phyloP scores from a whole-genome alignment of 306 rosid genomes.

The Vicia sativa region DNA sequence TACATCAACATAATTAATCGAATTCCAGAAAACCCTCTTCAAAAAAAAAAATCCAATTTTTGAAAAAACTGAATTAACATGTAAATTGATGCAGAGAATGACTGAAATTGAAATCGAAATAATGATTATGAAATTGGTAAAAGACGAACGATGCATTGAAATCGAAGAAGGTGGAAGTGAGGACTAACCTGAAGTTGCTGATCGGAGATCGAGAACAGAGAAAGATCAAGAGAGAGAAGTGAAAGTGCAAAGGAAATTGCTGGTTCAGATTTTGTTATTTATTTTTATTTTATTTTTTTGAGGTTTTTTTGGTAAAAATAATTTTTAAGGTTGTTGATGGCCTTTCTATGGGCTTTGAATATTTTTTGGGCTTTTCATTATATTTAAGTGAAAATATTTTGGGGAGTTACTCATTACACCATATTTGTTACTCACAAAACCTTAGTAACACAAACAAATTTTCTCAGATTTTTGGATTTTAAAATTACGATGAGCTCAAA shows the following conservation, averaged over 20 bases:
- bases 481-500: too few relatives aligned
- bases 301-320: too few relatives aligned
- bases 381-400: too few relatives aligned
- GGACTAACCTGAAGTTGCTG: slow-evolving; percentile 32
- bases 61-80: not conserved
- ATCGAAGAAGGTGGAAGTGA: slow-evolving; percentile 27
- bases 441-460: too few relatives aligned
- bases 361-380: too few relatives aligned
- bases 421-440: too few relatives aligned
- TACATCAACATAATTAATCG: not conserved
- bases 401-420: too few relatives aligned
- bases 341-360: too few relatives aligned
- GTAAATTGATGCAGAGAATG: not conserved
- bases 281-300: too few relatives aligned
- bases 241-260: not conserved
- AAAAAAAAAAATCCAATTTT: not conserved
- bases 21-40: not conserved
- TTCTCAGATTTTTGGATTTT: too few relatives aligned
- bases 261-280: too few relatives aligned
- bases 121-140: not conserved
- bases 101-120: not conserved
- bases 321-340: too few relatives aligned
- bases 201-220: slow-evolving; percentile 38
- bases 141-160: not conserved
- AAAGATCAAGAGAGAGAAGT: slow-evolving; percentile 31